Base-by-base conservation (phyloP, 2,329 filamentous ascomycete species). In the Exophiala sideris region DNA sequence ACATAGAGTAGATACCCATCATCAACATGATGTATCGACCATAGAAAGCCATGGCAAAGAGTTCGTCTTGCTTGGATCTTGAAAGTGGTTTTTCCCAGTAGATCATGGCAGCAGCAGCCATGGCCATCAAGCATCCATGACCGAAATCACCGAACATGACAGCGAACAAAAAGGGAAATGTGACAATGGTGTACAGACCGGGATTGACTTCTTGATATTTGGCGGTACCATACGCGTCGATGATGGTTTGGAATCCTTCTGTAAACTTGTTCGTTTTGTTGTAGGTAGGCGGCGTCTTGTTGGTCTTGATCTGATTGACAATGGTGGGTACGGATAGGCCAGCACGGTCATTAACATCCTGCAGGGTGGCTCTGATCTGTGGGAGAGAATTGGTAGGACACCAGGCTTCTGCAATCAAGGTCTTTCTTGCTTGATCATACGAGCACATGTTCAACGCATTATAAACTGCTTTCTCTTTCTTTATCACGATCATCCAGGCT, bases 91-190 rank as follows among this genome's bases (percentile, higher is more conserved):
- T 91, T 74, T 99, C 94, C 80, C 86, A 97, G 76, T 96, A 89
- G 64, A 99, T 97, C 91, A 99, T 96, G 53, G 91, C 89, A 52
- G 85, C 67, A 11, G 94, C 89, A 53, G 90, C 88, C 52, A 83
- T 70, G 40, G 92, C 80, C 88, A 99, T 95, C 71, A 99, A 88
- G 62, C 86, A 72, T 62, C 92, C 94, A 68, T 99, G 94, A 48
- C 94, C 95, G 55, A 96, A 86, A 73, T 99, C 94, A 78, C 94
- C 95, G 69, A 99, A 99, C 94, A 99, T 99, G 82, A 99, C 94
- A 46, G 94, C 94, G 70, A 99, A 99, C 59, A 99, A 79, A 79
- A 99, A 99, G n/a, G 95, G 94, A 74, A 99, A 99, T 5, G 94
- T 99, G 60, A 99, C 86, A 63, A 97, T 91, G 48, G 95, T 94